Percentiles rank a stretch among this genome's conserved stretches.
Evolutionary conservation across 2,329 filamentous ascomycete species (phyloP).

Genomic region (Chlorencoelia australis): DNA sequence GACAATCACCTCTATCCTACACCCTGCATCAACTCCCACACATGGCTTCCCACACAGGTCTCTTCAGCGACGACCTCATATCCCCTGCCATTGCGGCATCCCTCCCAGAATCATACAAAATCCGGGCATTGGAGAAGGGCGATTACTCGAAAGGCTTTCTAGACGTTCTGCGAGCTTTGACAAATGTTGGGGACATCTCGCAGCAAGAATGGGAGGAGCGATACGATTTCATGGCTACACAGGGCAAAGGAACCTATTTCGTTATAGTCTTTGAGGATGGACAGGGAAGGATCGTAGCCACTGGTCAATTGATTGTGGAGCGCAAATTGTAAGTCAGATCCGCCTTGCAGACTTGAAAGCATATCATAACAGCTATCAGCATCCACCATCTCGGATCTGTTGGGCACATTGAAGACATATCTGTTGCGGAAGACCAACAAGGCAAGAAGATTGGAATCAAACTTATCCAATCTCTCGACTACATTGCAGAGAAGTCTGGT

Average conservation of each 20-base stretch:
- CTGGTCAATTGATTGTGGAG: slow-evolving; percentile 83
- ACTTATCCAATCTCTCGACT: slow-evolving; percentile 89
- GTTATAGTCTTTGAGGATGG: slow-evolving; percentile 72
- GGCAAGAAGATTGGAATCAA: slow-evolving; percentile 91
- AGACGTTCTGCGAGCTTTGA: slow-evolving; percentile 82
- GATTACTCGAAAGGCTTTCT: slow-evolving; percentile 81
- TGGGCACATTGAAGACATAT: slow-evolving; percentile 96
- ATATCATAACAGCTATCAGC: slow-evolving; percentile 32
- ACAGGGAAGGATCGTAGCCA: slow-evolving; percentile 67
- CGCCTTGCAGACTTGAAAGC: background rate
- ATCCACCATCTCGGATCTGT: slow-evolving; percentile 75
- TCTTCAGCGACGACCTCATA: slow-evolving; percentile 72
- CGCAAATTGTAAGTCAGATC: slow-evolving; percentile 68
- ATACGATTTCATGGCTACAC: slow-evolving; percentile 68
- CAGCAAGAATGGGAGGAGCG: slow-evolving; percentile 66
- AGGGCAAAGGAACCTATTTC: slow-evolving; percentile 65
- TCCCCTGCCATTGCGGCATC: slow-evolving; percentile 60
- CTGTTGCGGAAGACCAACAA: slow-evolving; percentile 88
- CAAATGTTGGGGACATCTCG: slow-evolving; percentile 80
- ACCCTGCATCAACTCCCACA: too few relatives aligned
- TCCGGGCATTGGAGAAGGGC: slow-evolving; percentile 67
- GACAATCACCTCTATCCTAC: too few relatives aligned
- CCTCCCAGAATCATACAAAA: slow-evolving; percentile 71
- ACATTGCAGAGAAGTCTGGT: slow-evolving; percentile 74
- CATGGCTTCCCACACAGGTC: slow-evolving; percentile 38